phyloP scores from a whole-genome alignment of 352 stramenopile species.

The Lagenidium giganteum region DNA sequence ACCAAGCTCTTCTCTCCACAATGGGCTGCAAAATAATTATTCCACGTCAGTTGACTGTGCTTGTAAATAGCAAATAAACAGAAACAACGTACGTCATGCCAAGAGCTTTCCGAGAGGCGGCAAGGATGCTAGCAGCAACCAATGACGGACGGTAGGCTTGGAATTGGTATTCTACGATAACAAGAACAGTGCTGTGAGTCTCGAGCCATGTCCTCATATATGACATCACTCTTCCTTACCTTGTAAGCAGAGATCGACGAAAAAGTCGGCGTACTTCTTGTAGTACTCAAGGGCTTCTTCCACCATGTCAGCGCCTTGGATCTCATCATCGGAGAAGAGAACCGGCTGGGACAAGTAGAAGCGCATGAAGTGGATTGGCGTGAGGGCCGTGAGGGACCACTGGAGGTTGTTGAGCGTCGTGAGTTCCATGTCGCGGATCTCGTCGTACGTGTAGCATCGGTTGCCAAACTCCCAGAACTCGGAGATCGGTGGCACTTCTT shows the following conservation, averaged over 20 bases:
- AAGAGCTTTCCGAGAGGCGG: constrained; percentile 69
- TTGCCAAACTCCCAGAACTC: constrained; percentile 87
- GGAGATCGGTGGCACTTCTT: constrained; percentile 72
- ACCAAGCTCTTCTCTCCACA: constrained; percentile 81
- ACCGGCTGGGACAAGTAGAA: constrained; percentile 77
- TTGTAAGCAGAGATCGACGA: constrained; percentile 80
- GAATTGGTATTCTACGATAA: constrained; percentile 60
- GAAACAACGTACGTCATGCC: constrained; percentile 43
- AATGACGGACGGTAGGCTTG: constrained; percentile 81
- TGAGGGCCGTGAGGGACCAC: constrained; percentile 66
- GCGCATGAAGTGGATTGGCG: constrained; percentile 75
- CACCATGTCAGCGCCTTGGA: constrained; percentile 65
- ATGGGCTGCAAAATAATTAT: constrained; percentile 25
- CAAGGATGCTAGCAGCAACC: constrained; percentile 69
- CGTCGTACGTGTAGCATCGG: constrained; percentile 77
- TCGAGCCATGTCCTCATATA: no score
- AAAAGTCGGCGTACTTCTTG: constrained; percentile 83
- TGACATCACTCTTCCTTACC: no score
- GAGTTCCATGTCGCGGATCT: constrained; percentile 76
- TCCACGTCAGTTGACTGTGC: neutral
- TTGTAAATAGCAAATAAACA: neutral
- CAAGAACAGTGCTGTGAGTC: no score
- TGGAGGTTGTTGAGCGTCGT: constrained; percentile 54
- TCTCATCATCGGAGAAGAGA: constrained; percentile 72
- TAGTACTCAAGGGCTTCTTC: constrained; percentile 78